A percentile compares a stretch with the other conserved stretches of the same genome.
Evolutionary conservation across 257 asterid species (phyloP).

Genomic region (Lycium barbarum): DNA sequence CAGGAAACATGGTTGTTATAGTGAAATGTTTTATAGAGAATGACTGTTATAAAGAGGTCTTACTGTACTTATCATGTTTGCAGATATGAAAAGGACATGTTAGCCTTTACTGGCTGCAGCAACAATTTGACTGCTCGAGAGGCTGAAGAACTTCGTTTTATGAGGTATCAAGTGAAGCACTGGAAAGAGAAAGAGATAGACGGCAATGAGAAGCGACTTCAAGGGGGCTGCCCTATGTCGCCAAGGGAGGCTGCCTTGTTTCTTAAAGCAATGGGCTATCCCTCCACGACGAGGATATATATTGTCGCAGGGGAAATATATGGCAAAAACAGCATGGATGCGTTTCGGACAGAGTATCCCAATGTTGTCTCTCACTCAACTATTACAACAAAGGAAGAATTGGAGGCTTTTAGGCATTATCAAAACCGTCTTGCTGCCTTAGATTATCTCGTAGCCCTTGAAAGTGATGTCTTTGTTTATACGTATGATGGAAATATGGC

Average conservation of each 20-base stretch:
- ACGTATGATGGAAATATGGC: conserved; percentile 85
- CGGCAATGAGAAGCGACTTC: conserved; percentile 46
- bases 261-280: conserved; percentile 77
- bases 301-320: conserved; percentile 71
- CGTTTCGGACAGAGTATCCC: conserved; percentile 53
- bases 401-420: conserved; percentile 45
- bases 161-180: conserved; percentile 61
- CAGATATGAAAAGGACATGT: conserved; percentile 82
- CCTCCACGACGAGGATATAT: conserved; percentile 52
- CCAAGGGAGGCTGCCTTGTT: conserved; percentile 77
- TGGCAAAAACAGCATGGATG: conserved; percentile 61
- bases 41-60: too few species aligned
- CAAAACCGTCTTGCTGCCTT: conserved; percentile 82
- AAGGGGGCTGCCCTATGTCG: conserved; percentile 72
- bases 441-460: conserved; percentile 65
- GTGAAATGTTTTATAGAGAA: too few species aligned
- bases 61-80: neutral
- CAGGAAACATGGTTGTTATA: too few species aligned
- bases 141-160: conserved; percentile 55
- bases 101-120: conserved; percentile 84
- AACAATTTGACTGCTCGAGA: conserved; percentile 51
- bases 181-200: conserved; percentile 72
- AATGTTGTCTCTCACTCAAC: conserved; percentile 60
- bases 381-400: conserved; percentile 57
- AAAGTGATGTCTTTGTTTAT: conserved; percentile 67